phyloP scores from a whole-genome alignment of 352 stramenopile genomes.

The Globisporangium spiculum region DNA sequence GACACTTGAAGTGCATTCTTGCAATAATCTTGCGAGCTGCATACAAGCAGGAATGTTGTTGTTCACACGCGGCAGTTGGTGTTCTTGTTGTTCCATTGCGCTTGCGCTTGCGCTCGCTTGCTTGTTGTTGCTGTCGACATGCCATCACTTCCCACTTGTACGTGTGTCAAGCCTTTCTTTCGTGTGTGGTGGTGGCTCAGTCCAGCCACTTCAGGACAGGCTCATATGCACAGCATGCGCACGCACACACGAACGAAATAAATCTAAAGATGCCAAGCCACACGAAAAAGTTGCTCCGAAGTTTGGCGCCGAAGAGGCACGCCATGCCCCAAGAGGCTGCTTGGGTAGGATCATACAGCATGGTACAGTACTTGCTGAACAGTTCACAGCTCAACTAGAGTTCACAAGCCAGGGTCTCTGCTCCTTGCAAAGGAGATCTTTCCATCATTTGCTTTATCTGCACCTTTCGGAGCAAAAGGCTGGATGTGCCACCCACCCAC shows the following conservation, averaged over 20 bases:
- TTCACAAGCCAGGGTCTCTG: no score
- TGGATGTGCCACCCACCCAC: no score
- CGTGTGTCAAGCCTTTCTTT: not conserved
- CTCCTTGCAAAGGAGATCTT: no score
- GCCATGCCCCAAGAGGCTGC: not conserved
- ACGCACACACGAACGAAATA: not conserved
- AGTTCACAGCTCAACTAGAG: no score
- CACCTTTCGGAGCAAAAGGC: no score
- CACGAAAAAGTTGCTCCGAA: not conserved
- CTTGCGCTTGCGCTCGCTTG: not conserved
- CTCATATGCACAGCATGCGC: not conserved
- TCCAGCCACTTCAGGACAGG: not conserved
- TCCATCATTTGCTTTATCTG: no score
- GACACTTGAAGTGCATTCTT: constrained; percentile 1
- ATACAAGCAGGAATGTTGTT: not conserved
- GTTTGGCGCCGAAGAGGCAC: not conserved
- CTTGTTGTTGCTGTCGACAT: not conserved
- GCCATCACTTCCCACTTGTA: not conserved
- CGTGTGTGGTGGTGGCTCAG: not conserved
- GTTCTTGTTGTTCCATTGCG: not conserved
- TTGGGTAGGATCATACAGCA: not conserved
- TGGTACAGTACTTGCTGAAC: no score
- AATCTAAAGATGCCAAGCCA: not conserved
- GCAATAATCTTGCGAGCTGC: not conserved
- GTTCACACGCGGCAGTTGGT: not conserved